These are phyloP conservation scores for Hericium rajendrae DNA, from an alignment of 768 basidiomycete genomes.

Conservation along the genomic window DNA sequence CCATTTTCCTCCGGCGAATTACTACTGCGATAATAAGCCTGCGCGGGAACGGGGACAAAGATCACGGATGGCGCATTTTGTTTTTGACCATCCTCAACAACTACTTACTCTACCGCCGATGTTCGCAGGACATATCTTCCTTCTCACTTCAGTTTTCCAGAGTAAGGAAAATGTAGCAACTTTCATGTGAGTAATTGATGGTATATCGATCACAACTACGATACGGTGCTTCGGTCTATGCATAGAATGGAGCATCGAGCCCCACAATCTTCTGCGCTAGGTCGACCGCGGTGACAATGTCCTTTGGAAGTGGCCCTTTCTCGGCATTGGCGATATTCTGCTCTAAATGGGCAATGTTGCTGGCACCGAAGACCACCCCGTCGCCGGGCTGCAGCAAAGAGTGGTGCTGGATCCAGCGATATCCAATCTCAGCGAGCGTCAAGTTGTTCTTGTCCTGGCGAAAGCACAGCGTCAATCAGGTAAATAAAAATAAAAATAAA, in stretches of 20 bases:
- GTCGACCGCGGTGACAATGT: conserved; percentile 40
- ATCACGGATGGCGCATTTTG: too few relatives aligned
- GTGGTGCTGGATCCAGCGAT: conserved; percentile 58
- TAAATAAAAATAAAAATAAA: background rate
- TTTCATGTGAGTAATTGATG: too few relatives aligned
- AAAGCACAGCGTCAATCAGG: background rate
- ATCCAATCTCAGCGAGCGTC: conserved; percentile 42
- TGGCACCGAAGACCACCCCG: conserved; percentile 41
- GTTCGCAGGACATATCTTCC: too few relatives aligned
- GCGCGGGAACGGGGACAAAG: too few relatives aligned
- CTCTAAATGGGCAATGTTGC: conserved; percentile 33
- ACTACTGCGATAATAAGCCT: too few relatives aligned
- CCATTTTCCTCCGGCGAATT: too few relatives aligned
- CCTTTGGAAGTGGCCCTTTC: conserved; percentile 46
- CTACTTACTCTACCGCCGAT: too few relatives aligned
- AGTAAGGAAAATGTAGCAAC: too few relatives aligned
- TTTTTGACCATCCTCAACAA: too few relatives aligned
- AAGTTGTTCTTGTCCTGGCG: conserved; percentile 34
- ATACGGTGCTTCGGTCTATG: background rate
- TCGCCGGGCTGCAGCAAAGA: conserved; percentile 33
- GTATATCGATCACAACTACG: too few relatives aligned
- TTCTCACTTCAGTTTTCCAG: too few relatives aligned
- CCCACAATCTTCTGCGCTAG: conserved; percentile 35
- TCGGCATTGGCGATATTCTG: conserved; percentile 36
- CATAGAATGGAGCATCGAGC: conserved; percentile 2